Base-by-base conservation (phyloP, 352 stramenopile species). In the Pseudoperonospora humuli region DNA sequence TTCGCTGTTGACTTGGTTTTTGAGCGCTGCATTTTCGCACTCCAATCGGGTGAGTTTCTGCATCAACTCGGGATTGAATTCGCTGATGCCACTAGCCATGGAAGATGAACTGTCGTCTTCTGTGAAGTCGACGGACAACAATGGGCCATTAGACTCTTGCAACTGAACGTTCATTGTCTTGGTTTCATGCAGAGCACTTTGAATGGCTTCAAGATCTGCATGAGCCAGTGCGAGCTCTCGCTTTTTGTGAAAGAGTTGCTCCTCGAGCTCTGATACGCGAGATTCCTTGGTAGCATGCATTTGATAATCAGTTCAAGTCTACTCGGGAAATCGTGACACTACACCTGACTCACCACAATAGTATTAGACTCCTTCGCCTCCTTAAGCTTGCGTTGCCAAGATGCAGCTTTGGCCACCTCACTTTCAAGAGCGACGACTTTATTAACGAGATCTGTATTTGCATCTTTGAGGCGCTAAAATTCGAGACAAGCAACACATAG, bases 291-390 rank as follows among this genome's bases (percentile, higher is more conserved):
- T n/a, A n/a, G 46, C 6, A 24, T 28, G 24, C 24, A 13, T 28
- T 13, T 8, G 44, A 38, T 17, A 28, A 33, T 6, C 7, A 44
- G 2, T 25, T 63, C 19, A 39, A 27, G 2, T 5, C 27, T 15
- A 33, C 25, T 7, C 27, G 7, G 32, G 17, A 19, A 36, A 7
- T 24, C 10, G 27, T 10, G 25, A 7, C 4, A 1, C 43, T 20
- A 3, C 15, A 20, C 3, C 17, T n/a, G 33, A 55, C 59, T 54
- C 32, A 90, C 78, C 68, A 80, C 53, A 13, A 48, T 47, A 17
- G 78, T 85, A 38, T 84, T 86, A 1, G 59, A 36, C 19, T 77
- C 66, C 41, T 91, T 91, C 0, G 74, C 70, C 13, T 91, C 67
- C 9, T 69, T 50, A 3, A 91, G 62, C 21, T 85, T 86, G 13